Evolutionary conservation across 2,329 filamentous ascomycete species (phyloP).

Genomic region (Botryotinia convoluta): DNA sequence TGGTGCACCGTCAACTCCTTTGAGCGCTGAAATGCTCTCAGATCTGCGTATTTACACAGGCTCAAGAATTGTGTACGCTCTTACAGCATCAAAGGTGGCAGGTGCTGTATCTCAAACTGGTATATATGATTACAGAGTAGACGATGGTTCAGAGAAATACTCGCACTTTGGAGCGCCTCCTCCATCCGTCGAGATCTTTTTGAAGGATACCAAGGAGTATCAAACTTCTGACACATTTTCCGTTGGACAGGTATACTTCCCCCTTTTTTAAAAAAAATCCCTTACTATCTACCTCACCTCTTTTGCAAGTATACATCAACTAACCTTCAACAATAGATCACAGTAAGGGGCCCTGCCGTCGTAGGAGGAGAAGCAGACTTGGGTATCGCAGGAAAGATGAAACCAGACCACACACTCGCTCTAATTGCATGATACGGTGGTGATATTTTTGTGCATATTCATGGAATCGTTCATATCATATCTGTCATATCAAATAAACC

Average conservation of each 20-base stretch:
- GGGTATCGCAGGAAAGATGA: constrained; percentile 62
- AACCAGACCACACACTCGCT: constrained; percentile 71
- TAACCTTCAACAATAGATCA: constrained; percentile 50
- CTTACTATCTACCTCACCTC: constrained; percentile 1
- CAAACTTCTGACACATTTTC: constrained; percentile 62
- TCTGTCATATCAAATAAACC: constrained; percentile 1
- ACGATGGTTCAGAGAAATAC: constrained; percentile 40
- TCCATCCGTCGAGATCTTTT: constrained; percentile 73
- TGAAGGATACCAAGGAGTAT: constrained; percentile 59
- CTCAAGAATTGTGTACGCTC: constrained; percentile 78
- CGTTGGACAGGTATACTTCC: constrained; percentile 59
- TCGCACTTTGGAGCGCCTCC: constrained; percentile 81
- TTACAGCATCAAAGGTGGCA: constrained; percentile 79
- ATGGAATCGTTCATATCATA: neutral
- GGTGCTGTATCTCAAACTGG: constrained; percentile 86
- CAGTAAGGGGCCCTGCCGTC: constrained; percentile 71
- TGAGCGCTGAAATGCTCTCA: constrained; percentile 69
- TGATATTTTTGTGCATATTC: constrained; percentile 6
- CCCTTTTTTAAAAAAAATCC: neutral
- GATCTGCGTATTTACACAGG: constrained; percentile 80
- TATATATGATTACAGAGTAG: constrained; percentile 78
- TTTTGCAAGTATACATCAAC: constrained; percentile 15
- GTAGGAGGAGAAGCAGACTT: constrained; percentile 63
- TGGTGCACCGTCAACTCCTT: constrained; percentile 57
- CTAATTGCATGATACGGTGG: constrained; percentile 22